phyloP scores from a whole-genome alignment of 345 rosid species.

The Laguncularia racemosa region DNA sequence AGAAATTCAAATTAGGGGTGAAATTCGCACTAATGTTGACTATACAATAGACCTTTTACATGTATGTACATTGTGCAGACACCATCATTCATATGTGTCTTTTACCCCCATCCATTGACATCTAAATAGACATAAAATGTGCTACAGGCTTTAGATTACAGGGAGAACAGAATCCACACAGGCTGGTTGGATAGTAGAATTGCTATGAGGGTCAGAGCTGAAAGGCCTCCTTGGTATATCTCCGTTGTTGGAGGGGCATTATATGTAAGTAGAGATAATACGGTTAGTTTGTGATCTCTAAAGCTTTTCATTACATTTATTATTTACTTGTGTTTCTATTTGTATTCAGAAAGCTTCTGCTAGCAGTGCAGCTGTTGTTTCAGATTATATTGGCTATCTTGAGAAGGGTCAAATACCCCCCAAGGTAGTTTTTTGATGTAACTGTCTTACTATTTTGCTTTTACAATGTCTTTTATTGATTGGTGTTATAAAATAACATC shows the following conservation, averaged over 20 bases:
- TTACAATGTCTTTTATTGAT: constrained; percentile 2
- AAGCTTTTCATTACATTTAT: background rate
- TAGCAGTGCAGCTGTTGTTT: constrained; percentile 92
- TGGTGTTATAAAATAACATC: constrained; percentile 11
- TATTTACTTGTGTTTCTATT: constrained; percentile 1
- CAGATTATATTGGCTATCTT: constrained; percentile 94
- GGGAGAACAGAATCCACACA: constrained; percentile 94
- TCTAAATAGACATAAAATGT: constrained; percentile 8
- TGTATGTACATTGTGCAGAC: constrained; percentile 29
- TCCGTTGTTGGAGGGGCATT: constrained; percentile 98
- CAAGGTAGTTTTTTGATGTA: constrained; percentile 42
- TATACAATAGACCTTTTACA: constrained; percentile 94
- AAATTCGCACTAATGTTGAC: constrained; percentile 95
- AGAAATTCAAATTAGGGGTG: constrained; percentile 99
- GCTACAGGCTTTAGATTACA: constrained; percentile 86
- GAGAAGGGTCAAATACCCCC: constrained; percentile 99
- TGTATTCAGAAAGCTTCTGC: constrained; percentile 84
- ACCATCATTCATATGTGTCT: too few relatives aligned
- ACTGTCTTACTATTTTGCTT: background rate
- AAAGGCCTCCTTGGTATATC: constrained; percentile 99
- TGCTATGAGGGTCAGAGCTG: constrained; percentile 99
- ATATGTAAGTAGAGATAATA: constrained; percentile 51
- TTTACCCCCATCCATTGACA: background rate
- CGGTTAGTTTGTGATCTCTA: constrained; percentile 1
- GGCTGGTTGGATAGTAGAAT: constrained; percentile 99